Percentiles rank a stretch among this genome's conserved stretches.
Conservation (phyloP, 2,329 filamentous ascomycete species). For the Aspergillus sp. region DNA sequence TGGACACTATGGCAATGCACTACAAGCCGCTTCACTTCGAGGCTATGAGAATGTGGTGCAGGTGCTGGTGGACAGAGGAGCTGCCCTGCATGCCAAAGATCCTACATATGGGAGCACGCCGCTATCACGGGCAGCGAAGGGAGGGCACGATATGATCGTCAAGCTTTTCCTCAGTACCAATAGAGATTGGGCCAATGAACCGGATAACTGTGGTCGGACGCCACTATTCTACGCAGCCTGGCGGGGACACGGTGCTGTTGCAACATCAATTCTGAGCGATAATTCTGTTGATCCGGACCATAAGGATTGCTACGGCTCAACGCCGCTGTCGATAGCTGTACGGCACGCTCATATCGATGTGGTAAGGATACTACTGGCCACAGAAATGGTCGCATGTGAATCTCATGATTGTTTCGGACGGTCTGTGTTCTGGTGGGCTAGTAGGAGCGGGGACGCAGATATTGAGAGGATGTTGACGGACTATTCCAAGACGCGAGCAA, state of each 20-base stretch:
- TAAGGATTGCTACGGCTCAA: neutral
- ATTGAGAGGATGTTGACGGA: neutral
- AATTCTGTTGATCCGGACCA: neutral
- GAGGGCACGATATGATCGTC: neutral
- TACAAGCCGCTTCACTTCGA: neutral
- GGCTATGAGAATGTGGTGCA: neutral
- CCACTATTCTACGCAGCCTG: neutral
- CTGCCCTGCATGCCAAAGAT: neutral
- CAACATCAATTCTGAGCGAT: neutral
- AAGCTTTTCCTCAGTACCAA: neutral
- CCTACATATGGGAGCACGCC: neutral
- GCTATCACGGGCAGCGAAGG: neutral
- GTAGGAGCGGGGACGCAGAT: neutral
- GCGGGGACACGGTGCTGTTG: neutral
- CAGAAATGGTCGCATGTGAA: neutral
- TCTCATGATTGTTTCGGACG: neutral
- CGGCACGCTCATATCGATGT: neutral
- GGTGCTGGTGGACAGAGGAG: neutral
- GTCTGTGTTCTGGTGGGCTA: neutral
- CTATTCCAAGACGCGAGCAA: neutral
- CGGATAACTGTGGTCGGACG: neutral
- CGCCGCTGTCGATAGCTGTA: neutral
- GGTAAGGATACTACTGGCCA: neutral
- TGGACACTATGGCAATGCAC: neutral
- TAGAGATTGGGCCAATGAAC: neutral